Conservation (phyloP, 2,329 filamentous ascomycete genomes). For the Venturia effusa region DNA sequence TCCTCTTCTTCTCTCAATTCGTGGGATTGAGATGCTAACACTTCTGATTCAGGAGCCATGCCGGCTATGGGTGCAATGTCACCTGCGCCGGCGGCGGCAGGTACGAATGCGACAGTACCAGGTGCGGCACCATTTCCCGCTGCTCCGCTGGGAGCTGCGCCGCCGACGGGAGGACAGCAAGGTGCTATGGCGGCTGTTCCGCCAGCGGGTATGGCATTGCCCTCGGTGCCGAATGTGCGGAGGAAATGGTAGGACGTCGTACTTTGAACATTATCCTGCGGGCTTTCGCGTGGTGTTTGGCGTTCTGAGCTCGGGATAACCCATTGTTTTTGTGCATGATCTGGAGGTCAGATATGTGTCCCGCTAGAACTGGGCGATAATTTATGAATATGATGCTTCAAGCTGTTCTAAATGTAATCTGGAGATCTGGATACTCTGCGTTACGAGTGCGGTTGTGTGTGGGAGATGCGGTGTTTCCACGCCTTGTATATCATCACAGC, state of each 20-base stretch:
- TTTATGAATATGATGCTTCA: neutral
- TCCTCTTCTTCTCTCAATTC: neutral
- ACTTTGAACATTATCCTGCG: no score
- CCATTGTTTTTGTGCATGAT: neutral
- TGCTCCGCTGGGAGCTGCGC: neutral
- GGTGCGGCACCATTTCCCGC: neutral
- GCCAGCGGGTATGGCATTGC: slow-evolving; percentile 2
- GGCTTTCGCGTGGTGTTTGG: neutral
- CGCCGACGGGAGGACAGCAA: neutral
- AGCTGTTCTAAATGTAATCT: no score
- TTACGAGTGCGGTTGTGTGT: no score
- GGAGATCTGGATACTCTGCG: no score
- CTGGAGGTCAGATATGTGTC: neutral
- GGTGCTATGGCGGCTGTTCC: neutral
- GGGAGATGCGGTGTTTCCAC: slow-evolving; percentile 27
- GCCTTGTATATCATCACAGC: no score
- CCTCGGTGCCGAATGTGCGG: neutral
- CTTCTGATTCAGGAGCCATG: neutral
- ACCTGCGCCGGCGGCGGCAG: neutral
- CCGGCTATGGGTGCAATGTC: neutral
- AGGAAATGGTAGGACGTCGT: neutral
- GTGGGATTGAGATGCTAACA: neutral
- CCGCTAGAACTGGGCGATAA: neutral
- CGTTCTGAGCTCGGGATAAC: neutral
- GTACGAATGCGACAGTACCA: neutral